Percentiles rank a stretch among this genome's conserved stretches.
Conservation (phyloP, 345 rosid genomes). For the Salix viminalis region DNA sequence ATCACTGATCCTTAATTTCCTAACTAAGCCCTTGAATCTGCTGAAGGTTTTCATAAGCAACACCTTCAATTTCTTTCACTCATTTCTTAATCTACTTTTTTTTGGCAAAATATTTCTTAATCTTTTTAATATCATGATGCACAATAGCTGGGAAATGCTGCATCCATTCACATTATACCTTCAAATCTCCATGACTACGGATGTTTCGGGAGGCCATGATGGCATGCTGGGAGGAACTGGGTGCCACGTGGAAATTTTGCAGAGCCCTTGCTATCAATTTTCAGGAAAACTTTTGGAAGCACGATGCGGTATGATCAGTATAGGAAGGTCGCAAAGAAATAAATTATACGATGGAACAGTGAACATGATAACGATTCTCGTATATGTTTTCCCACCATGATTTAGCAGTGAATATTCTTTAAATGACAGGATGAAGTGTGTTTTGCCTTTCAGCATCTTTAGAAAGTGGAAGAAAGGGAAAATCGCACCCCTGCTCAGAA, state of each 20-base stretch:
- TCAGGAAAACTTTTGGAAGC: not conserved
- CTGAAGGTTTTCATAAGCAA: not conserved
- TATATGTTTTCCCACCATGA: not conserved
- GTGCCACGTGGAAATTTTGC: not conserved
- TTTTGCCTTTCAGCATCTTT: conserved; percentile 15
- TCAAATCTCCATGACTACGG: not conserved
- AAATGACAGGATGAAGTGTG: not conserved
- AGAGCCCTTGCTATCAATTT: not conserved
- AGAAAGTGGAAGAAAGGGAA: conserved; percentile 5
- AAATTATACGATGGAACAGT: not conserved
- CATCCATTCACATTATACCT: not conserved
- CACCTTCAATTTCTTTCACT: not conserved
- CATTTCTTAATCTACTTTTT: not conserved
- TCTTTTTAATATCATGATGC: not conserved
- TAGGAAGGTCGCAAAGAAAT: not conserved
- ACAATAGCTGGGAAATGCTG: not conserved
- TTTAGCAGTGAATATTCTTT: conserved; percentile 20
- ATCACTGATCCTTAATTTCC: not conserved
- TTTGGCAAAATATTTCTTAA: not conserved
- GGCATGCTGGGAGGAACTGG: not conserved
- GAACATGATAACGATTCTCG: not conserved
- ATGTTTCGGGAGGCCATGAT: not conserved
- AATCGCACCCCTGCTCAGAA: not conserved
- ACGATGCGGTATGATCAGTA: not conserved
- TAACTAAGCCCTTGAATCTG: not conserved